Evolutionary conservation across 2,329 filamentous ascomycete species (phyloP), one percentile per base, ranked within the genome.

Genomic region (Phoma sp.): DNA sequence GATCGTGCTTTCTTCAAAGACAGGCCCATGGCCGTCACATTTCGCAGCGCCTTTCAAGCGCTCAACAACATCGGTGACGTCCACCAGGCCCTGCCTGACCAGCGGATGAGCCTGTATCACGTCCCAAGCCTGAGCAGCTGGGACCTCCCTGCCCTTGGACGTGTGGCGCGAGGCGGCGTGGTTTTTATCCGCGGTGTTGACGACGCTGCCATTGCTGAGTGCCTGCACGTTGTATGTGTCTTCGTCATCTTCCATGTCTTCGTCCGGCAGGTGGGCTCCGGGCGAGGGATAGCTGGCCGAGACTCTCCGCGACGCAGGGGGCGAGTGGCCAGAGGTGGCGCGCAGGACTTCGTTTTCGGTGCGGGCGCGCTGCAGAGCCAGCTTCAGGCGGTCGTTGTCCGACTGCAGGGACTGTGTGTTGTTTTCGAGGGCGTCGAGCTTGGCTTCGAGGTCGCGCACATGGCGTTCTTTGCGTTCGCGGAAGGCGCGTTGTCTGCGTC

Each of bases 401-500:
- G 88, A 85, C 36, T 88, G 84, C 0, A 95, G 84, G 31, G 85
- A 83, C 51, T 87, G 84, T 46, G 91, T 89, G 44, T 88, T 86
- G 56, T 87, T 86, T 72, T 96, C 89, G 29, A 97, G 85, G 43
- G 81, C 83, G 44, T 85, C 88, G 25, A 98, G 86, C 74, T 96
- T 95, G 53, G 87, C 85, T 77, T 98, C 93, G 22, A 98, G 87
- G 58, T 98, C 92, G 74, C 93, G 93, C 60, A 98, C 92, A 70
- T 96, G 93, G 54, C 88, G 89, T 75, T 98, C 94, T 76, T 98
- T 98, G 65, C 94, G 89, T 77, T 98, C 94, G 57, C 94, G 91
- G 76, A 98, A 98, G 29, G 95, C 94, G 67, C 94, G 89, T 82
- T 98, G 95, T 43, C 94, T 97, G 62, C 36, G n/a, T 13, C 25